These are phyloP conservation scores for Rhizopogon vesiculosus DNA, from an alignment of 768 basidiomycete species.

Conservation along the genomic window DNA sequence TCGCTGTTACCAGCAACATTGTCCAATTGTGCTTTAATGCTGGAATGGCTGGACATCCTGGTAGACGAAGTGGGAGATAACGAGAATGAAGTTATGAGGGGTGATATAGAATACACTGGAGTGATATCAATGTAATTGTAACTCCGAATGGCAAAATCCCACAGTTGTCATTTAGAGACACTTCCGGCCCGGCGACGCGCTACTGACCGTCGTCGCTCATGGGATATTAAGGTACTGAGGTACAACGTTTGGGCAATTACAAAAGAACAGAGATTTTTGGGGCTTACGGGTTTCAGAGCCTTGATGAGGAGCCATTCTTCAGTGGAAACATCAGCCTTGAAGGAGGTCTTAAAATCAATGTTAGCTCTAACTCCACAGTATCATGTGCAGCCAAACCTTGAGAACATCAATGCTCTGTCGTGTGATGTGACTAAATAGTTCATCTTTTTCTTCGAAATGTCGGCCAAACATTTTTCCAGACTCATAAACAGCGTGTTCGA, in stretches of 20 bases:
- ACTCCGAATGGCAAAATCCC: slow-evolving; percentile 16
- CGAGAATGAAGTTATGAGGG: neutral
- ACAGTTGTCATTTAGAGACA: slow-evolving; percentile 6
- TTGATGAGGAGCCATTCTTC: slow-evolving; percentile 95
- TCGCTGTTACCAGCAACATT: slow-evolving; percentile 17
- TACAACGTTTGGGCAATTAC: neutral
- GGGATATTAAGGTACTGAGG: slow-evolving; percentile 34
- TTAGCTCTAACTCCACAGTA: slow-evolving; percentile 2
- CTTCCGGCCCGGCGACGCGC: neutral
- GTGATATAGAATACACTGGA: slow-evolving; percentile 26
- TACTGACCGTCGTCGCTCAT: slow-evolving; percentile 10
- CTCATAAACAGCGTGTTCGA: slow-evolving; percentile 95
- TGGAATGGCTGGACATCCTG: slow-evolving; percentile 20
- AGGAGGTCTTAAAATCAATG: slow-evolving; percentile 53
- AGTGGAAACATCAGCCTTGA: slow-evolving; percentile 82
- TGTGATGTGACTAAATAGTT: slow-evolving; percentile 85
- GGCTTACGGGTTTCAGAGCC: slow-evolving; percentile 70
- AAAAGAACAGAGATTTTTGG: neutral
- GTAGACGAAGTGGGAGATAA: neutral
- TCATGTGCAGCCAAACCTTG: slow-evolving; percentile 51
- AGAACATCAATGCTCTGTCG: slow-evolving; percentile 93
- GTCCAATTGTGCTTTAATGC: slow-evolving; percentile 4
- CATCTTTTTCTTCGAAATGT: slow-evolving; percentile 96
- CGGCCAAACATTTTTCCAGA: slow-evolving; percentile 93
- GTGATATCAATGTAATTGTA: slow-evolving; percentile 10